Evolutionary conservation across 331 rosid species (phyloP).

Genomic region (Stylosanthes scabra): DNA sequence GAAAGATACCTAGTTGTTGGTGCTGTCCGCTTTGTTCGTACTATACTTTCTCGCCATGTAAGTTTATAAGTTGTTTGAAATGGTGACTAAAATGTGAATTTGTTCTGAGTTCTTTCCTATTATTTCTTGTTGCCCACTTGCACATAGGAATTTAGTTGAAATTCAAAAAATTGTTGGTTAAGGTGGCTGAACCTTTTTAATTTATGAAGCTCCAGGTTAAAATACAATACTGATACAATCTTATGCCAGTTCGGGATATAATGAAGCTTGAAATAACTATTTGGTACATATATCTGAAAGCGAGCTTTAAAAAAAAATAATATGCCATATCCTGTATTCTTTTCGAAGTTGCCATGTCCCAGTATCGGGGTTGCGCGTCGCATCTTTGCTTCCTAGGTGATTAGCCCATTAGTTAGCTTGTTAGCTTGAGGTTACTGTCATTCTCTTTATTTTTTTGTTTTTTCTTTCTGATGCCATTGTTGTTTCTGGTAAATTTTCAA

Average conservation of each 20-base stretch:
- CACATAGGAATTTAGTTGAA: background rate
- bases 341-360: too few species aligned
- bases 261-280: too few species aligned
- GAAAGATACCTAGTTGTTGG: slow-evolving; percentile 94
- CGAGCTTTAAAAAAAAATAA: too few species aligned
- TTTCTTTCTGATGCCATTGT: background rate
- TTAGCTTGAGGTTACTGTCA: background rate
- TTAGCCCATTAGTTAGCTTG: background rate
- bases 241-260: too few species aligned
- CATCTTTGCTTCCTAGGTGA: background rate
- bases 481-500: background rate
- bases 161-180: background rate
- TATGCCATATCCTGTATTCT: too few species aligned
- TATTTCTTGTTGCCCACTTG: background rate
- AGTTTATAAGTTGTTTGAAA: slow-evolving; percentile 30
- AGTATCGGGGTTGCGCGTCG: too few species aligned
- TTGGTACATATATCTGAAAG: too few species aligned
- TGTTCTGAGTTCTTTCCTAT: background rate
- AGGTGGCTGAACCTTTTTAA: background rate
- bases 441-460: background rate
- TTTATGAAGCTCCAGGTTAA: too few species aligned
- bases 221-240: too few species aligned
- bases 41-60: slow-evolving; percentile 88
- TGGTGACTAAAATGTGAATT: background rate
- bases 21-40: slow-evolving; percentile 94